Percentiles rank a stretch among this genome's conserved stretches.
Conservation (phyloP, 768 basidiomycete species). For the Phanerodontia chrysosporium region DNA sequence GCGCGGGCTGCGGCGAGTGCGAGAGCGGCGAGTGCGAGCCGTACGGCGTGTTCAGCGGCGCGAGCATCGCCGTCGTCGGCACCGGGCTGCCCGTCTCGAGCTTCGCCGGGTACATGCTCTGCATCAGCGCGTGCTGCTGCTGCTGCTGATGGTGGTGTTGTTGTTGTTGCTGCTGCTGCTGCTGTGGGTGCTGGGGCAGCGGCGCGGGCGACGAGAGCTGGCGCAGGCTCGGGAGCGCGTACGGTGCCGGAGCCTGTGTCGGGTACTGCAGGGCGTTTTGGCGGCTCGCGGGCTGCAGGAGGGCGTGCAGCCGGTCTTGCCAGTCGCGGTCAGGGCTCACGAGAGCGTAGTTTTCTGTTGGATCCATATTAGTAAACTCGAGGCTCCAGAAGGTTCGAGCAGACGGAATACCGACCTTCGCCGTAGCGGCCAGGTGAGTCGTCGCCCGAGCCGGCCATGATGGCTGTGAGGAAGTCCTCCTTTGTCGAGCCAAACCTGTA, state of each 20-base stretch:
- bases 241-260: neutral
- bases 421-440: slow-evolving; percentile 8
- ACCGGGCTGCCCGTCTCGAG: slow-evolving; percentile 11
- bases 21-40: neutral
- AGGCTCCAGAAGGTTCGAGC: neutral
- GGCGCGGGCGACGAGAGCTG: slow-evolving; percentile 5
- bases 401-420: slow-evolving; percentile 8
- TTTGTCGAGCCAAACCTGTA: slow-evolving; percentile 26
- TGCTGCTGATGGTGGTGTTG: neutral
- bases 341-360: slow-evolving; percentile 8
- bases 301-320: slow-evolving; percentile 11
- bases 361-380: neutral
- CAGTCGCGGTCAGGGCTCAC: slow-evolving; percentile 13
- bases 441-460: slow-evolving; percentile 20
- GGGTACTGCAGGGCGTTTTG: neutral
- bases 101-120: slow-evolving; percentile 5
- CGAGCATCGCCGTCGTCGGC: slow-evolving; percentile 3
- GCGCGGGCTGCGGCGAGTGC: neutral
- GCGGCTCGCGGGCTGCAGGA: neutral
- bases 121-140: slow-evolving; percentile 1
- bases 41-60: slow-evolving; percentile 3
- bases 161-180: neutral
- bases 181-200: neutral
- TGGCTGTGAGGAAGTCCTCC: slow-evolving; percentile 27
- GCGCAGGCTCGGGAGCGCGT: slow-evolving; percentile 7